Evolutionary conservation across 2,329 filamentous ascomycete genomes (phyloP), one percentile per base, ranked within the genome.

Genomic region (Salinomyces thailandicus): DNA sequence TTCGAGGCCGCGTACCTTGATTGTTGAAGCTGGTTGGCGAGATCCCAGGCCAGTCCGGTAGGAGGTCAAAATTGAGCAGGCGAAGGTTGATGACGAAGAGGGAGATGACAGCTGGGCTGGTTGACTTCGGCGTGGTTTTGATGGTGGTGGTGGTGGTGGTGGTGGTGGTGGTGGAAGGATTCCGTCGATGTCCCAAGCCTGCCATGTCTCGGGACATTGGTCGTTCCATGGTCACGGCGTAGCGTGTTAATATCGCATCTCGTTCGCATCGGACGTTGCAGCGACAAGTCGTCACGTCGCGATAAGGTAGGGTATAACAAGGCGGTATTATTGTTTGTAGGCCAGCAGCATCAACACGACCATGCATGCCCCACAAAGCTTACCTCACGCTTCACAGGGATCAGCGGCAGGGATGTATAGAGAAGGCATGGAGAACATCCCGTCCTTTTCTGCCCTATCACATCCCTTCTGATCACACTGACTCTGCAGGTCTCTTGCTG

Each of bases 31-130:
- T 82, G 33, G 79, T 69, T 0, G 69, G 56, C 1, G 74, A 77
- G 38, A 95, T 81, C 13, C 63, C 70, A 0, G 89, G 89, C 83
- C 87, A 95, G 61, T 93, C 85, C 1, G 75, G 66, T 0, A 71
- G 71, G 33, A 72, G 64, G 52, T 94, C 82, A 18, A 96, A 72
- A 51, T 93, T 77, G 17, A 98, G 71, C 3, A 96, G 73, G 26
- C 79, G 81, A 27, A 95, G 62, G 55, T 93, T 94, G 22, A 80
- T 85, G 35, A 94, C 66, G 56, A 95, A 91, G 8, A 86, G 67
- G 12, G 69, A 60, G 22, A 80, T 54, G 49, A 77, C 34, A 9
- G 35, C 27, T 12, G 41, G 22, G 22, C 36, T 33, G 27, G 40
- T 7, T n/a, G 33, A 20, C 6, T 34, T 41, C 14, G 31, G 9